These are phyloP conservation scores for Lunasporangiospora selenospora DNA, from an alignment of 192 early-diverging fungal genomes.

Conservation along the genomic window DNA sequence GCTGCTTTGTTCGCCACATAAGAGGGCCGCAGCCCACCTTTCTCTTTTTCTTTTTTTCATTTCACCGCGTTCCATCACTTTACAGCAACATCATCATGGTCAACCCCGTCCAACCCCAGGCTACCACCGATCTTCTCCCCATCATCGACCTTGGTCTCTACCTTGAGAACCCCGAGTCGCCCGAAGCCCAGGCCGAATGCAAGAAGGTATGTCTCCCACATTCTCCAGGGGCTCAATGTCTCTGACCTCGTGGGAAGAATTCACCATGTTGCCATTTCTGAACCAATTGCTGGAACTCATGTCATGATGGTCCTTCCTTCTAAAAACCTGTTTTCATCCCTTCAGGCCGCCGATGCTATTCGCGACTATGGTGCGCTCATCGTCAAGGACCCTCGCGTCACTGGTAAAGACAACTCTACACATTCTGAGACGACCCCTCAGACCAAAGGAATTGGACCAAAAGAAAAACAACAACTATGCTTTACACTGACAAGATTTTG, in stretches of 20 bases:
- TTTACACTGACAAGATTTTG: too few species aligned
- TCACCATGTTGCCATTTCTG: background rate
- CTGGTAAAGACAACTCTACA: conserved; percentile 54
- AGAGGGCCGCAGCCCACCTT: background rate
- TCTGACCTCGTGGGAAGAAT: too few species aligned
- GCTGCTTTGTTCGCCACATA: conserved; percentile 7
- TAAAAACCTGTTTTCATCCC: too few species aligned
- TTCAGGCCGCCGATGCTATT: conserved; percentile 65
- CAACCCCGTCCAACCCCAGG: conserved; percentile 14
- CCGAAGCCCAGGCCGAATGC: conserved; percentile 60
- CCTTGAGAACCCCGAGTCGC: conserved; percentile 58
- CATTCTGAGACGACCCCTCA: too few species aligned
- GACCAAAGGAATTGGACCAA: too few species aligned
- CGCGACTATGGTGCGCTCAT: conserved; percentile 67
- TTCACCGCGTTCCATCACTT: background rate
- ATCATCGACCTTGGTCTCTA: conserved; percentile 66
- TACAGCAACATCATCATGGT: conserved; percentile 17
- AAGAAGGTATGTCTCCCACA: conserved; percentile 49
- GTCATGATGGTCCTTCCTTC: too few species aligned
- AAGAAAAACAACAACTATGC: too few species aligned
- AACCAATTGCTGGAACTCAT: too few species aligned
- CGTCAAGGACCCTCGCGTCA: conserved; percentile 72
- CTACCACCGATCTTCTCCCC: conserved; percentile 51
- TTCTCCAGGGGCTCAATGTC: too few species aligned
- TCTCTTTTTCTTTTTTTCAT: background rate